Base-by-base conservation (phyloP, 805 yeast genomes). In the Kluyveromyces dobzhanskii region DNA sequence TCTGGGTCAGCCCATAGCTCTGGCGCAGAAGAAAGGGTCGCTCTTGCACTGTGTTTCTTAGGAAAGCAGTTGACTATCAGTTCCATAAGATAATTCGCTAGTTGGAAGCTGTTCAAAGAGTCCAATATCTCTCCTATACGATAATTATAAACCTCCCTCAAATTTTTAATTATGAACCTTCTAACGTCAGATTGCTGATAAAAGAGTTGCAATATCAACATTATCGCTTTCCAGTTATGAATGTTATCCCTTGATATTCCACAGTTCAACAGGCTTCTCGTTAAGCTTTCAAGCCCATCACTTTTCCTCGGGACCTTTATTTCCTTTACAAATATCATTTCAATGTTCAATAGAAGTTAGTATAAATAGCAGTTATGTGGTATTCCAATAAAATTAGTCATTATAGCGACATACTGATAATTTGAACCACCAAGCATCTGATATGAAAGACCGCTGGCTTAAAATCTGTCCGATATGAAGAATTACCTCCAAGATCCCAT, bases 211-310 rank as follows among this genome's bases (percentile, higher is more conserved):
- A 44, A 17, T 16, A 53, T 33, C 3, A 50, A 16, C 8, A 47
- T 46, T 26, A 50, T 38, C 37, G 42, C 38, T 40, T 47, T 50
- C 58, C 58, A 53, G 23, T 44, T 42, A 17, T 44, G 39, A 4
- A 30, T 23, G 25, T 44, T 39, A 17, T 40, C 36, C 14, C 35
- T 17, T n/a, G 37, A 32, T 25, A 47, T 16, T 6, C 52, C 51
- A 18, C 39, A 32, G 17, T 36, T 27, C 23, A 53, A 30, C 11
- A 51, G 32, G 17, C 34, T 42, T 3, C 41, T 31, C 12, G 51
- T 13, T 4, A 46, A 21, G 2, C 39, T 32, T 25, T 35, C 25
- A n/a, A 40, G 38, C 3, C 37, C 39, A 17, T 37, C 41, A 9
- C 44, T 39, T 16, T 39, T 41, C 19, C 39, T 32, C 17, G 38